Conservation (phyloP, 768 basidiomycete genomes). For the Mycena floridula region DNA sequence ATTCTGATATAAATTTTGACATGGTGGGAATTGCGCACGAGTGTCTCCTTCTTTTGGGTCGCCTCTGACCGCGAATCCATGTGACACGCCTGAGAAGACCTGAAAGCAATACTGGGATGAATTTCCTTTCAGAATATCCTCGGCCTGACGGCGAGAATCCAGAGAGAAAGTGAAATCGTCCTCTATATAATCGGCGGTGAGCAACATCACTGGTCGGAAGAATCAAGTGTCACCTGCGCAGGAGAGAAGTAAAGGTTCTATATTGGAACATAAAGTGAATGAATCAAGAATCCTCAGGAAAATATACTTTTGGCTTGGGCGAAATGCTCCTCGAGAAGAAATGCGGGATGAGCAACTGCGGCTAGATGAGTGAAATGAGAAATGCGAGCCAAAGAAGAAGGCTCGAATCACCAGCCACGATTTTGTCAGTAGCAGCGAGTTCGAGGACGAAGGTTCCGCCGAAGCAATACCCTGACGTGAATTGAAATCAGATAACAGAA, state of each 20-base stretch:
- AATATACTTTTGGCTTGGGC: constrained; percentile 25
- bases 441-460: constrained; percentile 35
- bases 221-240: constrained; percentile 19
- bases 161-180: constrained; percentile 33
- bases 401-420: constrained; percentile 24
- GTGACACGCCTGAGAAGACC: constrained; percentile 29
- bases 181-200: constrained; percentile 14
- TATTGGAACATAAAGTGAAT: background rate
- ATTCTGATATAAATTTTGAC: background rate
- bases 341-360: constrained; percentile 1
- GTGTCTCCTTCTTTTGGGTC: constrained; percentile 10
- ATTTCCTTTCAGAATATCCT: constrained; percentile 32
- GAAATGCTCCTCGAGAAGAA: constrained; percentile 25
- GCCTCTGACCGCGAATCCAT: constrained; percentile 14
- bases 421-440: constrained; percentile 20
- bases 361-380: background rate
- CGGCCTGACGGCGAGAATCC: constrained; percentile 29
- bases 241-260: constrained; percentile 30
- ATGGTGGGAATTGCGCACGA: background rate
- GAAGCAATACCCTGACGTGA: constrained; percentile 36
- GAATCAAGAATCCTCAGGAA: background rate
- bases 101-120: constrained; percentile 35
- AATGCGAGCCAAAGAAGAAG: background rate
- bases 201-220: background rate
- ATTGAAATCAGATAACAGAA: background rate